Evolutionary conservation across 129 eudicot species (phyloP), one percentile per base, ranked within the genome.

Genomic region (Ambrosia artemisiifolia): DNA sequence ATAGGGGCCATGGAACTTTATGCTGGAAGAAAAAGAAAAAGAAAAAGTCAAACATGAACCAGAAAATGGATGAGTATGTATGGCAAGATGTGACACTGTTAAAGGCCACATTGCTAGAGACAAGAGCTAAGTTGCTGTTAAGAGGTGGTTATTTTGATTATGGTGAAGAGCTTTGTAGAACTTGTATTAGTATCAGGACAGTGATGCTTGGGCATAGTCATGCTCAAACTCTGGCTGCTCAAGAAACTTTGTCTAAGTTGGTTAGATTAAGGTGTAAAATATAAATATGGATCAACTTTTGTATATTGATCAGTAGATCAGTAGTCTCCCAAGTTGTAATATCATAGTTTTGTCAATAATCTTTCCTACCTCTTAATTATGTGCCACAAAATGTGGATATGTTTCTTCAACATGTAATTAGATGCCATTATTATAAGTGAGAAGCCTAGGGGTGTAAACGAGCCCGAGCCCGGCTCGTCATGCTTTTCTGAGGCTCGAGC

Each of bases 141-240:
- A 76, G 95, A 68, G 98, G 98, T 1, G 98, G 95, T 17, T 78
- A 85, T 61, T 92, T 88, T 17, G 96, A 92, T 63, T 78, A 87
- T 28, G 96, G 91, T 0, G 98, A 92, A 78, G 98, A 88, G 73
- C 70, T 89, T 1, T 92, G 98, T 56, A 83, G 98, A 72, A 87
- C 84, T 17, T 92, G 98, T 75, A 83, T 92, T 10, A 92, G 98
- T 78, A 87, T 92, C 38, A 83, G 98, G 78, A 92, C 98, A 16
- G 98, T 89, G 71, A 87, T 92, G 96, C 78, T 92, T 53, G 98
- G 98, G 0, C 98, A 92, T 67, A 85, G 80, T 79, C 96, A 92
- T 76, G 88, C 85, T 44, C 98, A 89, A 57, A 92, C 98, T 30
- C 63, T 92, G 42, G 90, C 88, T 77, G 96, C 98, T 66, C 98